Percentiles rank a stretch among this genome's conserved stretches.
These are phyloP conservation scores for Apiospora kogelbergensis DNA, from an alignment of 2,329 filamentous ascomycete species.

Conservation along the genomic window DNA sequence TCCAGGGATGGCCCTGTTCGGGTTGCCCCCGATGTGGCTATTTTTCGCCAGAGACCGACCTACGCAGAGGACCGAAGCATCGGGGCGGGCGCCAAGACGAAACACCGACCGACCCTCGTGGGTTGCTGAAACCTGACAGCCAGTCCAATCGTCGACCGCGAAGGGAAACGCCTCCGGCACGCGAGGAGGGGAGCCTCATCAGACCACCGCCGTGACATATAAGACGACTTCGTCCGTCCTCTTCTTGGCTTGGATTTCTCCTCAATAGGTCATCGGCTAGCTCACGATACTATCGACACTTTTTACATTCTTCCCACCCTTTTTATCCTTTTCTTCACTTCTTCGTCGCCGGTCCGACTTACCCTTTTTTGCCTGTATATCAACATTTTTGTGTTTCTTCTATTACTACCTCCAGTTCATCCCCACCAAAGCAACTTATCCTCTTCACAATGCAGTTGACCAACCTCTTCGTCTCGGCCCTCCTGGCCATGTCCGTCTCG, in stretches of 20 bases:
- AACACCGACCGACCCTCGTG: neutral
- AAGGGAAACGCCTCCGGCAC: neutral
- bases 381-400: neutral
- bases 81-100: constrained; percentile 7
- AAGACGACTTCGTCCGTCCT: neutral
- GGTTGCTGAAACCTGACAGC: neutral
- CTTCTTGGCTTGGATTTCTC: neutral
- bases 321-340: constrained; percentile 3
- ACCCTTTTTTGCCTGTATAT: constrained; percentile 7
- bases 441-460: constrained; percentile 19
- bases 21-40: neutral
- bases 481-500: constrained; percentile 16
- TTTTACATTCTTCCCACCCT: neutral
- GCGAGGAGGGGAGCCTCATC: constrained; percentile 3
- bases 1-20: neutral
- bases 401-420: neutral
- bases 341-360: constrained; percentile 17
- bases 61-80: neutral
- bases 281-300: neutral
- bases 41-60: neutral
- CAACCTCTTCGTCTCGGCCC: constrained; percentile 16
- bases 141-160: neutral
- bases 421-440: neutral
- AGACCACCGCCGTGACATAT: neutral
- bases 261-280: neutral